Evolutionary conservation across 129 eudicot species (phyloP), one percentile per base, ranked within the genome.

Genomic region (Sambucus nigra): DNA sequence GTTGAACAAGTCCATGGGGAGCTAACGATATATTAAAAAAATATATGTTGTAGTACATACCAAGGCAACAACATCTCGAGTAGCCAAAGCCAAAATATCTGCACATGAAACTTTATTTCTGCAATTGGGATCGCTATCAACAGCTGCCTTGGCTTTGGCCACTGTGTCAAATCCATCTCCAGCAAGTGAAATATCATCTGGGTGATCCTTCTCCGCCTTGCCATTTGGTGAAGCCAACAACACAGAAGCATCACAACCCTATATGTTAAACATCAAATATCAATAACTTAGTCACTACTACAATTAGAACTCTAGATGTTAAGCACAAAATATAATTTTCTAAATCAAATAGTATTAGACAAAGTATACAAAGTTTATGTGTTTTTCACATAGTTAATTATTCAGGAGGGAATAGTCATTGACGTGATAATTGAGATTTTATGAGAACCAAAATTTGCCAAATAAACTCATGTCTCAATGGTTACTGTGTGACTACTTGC

Each of bases 171-270:
- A 88, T 16, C 97, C 94, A 42, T 88, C 97, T 59, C 97, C 97
- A 5, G 94, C 97, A 0, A 88, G 78, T 5, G 97, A 80, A 3
- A 65, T 26, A 67, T 88, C 79, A 15, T 80, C 94, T 0, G 84
- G 92, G 42, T 79, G 80, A 60, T 88, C 92, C 73, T 80, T 88
- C 76, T 88, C 97, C 0, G 87, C 87, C 0, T 75, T 55, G 22
- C 76, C 74, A 44, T 38, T 83, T 2, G 92, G 75, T 7, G 75
- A 74, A 10, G 75, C 73, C 5, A 88, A 47, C 59, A 88, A 25
- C 29, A 88, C 69, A 8, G 97, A 88, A 10, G 97, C 97, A 61
- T 88, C 97, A 60, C 97, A 88, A 5, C 97, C 97, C 97, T 88
- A 15, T 13, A 29, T 29, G 8, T 29, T n/a, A n/a, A n/a, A n/a